Evolutionary conservation across 225 moss, liverwort and hornwort genomes (phyloP).

Genomic region (Marchantia paleacea): DNA sequence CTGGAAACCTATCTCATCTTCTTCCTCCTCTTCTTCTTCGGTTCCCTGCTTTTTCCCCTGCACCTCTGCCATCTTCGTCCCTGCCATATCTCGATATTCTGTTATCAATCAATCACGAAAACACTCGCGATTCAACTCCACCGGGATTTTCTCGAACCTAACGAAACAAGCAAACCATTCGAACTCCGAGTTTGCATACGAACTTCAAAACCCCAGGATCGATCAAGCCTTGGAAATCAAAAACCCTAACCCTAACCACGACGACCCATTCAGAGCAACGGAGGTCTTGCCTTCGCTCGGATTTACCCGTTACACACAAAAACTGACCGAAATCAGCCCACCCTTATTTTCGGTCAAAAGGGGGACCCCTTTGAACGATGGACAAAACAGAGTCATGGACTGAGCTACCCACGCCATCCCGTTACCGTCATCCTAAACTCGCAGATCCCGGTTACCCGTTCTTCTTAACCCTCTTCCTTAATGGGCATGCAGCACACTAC

Average conservation of each 20-base stretch:
- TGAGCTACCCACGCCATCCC: no score
- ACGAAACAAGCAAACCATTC: not conserved
- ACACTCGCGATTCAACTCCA: not conserved
- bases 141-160: no score
- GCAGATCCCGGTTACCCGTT: no score
- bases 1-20: constrained; percentile 65
- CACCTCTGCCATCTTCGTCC: not conserved
- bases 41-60: not conserved
- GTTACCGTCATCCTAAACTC: no score
- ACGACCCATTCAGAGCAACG: not conserved
- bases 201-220: not conserved
- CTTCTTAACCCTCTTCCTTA: no score
- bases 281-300: not conserved
- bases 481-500: no score
- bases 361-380: no score
- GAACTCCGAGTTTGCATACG: not conserved
- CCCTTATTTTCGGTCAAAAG: no score
- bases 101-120: not conserved
- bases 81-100: not conserved
- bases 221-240: not conserved
- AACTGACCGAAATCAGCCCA: no score
- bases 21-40: constrained; percentile 47
- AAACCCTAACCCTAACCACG: constrained; percentile 1
- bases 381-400: no score
- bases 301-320: no score